Base-by-base conservation (phyloP, 306 rosid genomes). In the Castanea mollissima region DNA sequence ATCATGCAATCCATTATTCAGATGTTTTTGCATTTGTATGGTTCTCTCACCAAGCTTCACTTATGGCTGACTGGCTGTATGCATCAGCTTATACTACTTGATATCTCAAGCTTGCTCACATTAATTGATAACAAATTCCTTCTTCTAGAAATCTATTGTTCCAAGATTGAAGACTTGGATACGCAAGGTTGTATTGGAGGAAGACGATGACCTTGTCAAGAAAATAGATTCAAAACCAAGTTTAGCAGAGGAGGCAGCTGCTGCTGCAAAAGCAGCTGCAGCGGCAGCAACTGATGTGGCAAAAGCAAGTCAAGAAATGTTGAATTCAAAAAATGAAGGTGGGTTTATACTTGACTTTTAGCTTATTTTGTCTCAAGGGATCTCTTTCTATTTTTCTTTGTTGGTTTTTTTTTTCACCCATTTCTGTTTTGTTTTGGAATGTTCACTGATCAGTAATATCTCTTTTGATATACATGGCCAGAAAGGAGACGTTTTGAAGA, bases 251-350 rank as follows among this genome's bases (percentile, higher is more conserved):
- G 98, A 95, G 83, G 86, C 93, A 71, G 89, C 92, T 0, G 94
- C 87, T 57, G 98, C 96, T 68, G 99, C 99, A 81, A 92, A 92
- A 88, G 91, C 97, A 59, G 98, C 98, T 38, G 97, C 98, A 63
- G 98, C 93, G 25, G 99, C 99, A 41, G 98, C 99, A 67, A 83
- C 93, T 51, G 99, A 90, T 88, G 94, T 93, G 85, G 98, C 97
- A 60, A 93, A 83, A 87, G 90, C 90, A 31, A 93, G 90, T 89
- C 96, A 88, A 78, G 94, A 89, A 77, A 85, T 96, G 86, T 74
- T 91, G 82, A 83, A 80, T 83, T 93, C 98, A 65, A 93, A 81
- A 87, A 88, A 74, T 34, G 97, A 90, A 88, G 99, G 99, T 93
- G 79, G 46, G 87, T 74, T 74, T 41, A 11, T 65, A 68, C 27